Base-by-base conservation (phyloP, 2,329 filamentous ascomycete genomes). In the Epichloe uncinata region DNA sequence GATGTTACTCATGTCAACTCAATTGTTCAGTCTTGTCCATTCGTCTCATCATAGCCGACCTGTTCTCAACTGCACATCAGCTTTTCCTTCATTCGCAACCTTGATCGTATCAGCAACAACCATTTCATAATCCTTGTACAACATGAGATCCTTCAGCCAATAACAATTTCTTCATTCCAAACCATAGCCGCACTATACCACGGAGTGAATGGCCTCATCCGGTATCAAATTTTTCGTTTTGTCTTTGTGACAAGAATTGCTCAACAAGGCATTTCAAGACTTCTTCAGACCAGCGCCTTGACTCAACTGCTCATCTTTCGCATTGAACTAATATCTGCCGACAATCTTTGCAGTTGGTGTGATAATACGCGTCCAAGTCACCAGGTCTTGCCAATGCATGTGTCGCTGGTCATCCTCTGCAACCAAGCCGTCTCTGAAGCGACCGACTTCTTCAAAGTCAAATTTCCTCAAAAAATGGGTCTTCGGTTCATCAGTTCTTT, bases 301-400 rank as follows among this genome's bases (percentile, higher is more conserved):
- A 42, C 7, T 18, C 18, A 18, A 20, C 5, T 4, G 38, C n/a
- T 20, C 5, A 11, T 16, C 12, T 41, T 12, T 35, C 26, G 15
- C 4, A 20, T 12, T 22, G 16, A 7, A 33, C 13, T 35, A 45
- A 36, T 34, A 16, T 34, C 26, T 12, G 7, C 22, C 30, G 12
- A 48, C 11, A 12, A 58, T 52, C 1, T 52, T 53, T 6, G 49
- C 50, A 13, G 42, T 50, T 9, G 46, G 40, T 26, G 52, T 56
- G 12, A 53, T 47, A n/a, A 44, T 47, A 26, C 60, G 51, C 44
- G 63, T 58, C 65, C 63, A 67, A 5, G 66, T 45, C 9, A 57
- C 49, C 37, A 63, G 33, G 38, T 66, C 61, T 7, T 64, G 54
- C 63, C 65, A 67, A 30, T 52, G 12, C 36, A 53, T 57, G 3